phyloP scores from a whole-genome alignment of 306 rosid species.

The Astragalus glycyphyllos region DNA sequence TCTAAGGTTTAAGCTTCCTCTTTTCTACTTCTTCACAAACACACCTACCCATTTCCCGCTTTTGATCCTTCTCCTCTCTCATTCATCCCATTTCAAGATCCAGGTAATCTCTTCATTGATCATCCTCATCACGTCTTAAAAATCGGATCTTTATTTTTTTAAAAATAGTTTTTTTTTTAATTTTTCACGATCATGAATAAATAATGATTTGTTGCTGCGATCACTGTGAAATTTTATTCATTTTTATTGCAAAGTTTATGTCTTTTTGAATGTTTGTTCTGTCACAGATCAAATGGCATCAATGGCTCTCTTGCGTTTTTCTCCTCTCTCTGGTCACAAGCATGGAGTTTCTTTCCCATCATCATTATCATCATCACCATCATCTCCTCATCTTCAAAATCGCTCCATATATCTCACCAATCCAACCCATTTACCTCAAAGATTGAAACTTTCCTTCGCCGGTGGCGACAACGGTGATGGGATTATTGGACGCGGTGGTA shows the following conservation, averaged over 20 bases:
- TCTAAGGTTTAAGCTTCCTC: conserved; percentile 37
- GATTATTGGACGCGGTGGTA: conserved; percentile 51
- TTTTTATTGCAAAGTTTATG: conserved; percentile 28
- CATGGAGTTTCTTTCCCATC: conserved; percentile 51
- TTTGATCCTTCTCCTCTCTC: conserved; percentile 16
- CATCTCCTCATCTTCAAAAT: conserved; percentile 11
- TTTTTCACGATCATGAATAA: conserved; percentile 6
- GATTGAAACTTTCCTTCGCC: conserved; percentile 53
- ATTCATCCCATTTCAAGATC: conserved; percentile 31
- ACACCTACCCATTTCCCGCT: neutral
- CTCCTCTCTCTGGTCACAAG: conserved; percentile 48
- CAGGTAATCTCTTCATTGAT: conserved; percentile 30
- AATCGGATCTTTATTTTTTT: conserved; percentile 8
- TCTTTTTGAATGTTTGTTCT: conserved; percentile 26
- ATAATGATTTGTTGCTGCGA: conserved; percentile 16
- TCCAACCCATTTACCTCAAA: conserved; percentile 35
- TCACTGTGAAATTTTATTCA: conserved; percentile 7
- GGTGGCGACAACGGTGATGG: conserved; percentile 64
- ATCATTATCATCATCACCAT: conserved; percentile 4
- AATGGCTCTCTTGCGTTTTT: conserved; percentile 66
- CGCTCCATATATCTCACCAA: conserved; percentile 47
- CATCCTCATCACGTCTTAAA: neutral
- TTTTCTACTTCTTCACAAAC: neutral
- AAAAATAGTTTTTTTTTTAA: neutral
- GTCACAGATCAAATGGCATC: conserved; percentile 62